Evolutionary conservation across 306 rosid genomes (phyloP).

Genomic region (Arachis hypogaea): DNA sequence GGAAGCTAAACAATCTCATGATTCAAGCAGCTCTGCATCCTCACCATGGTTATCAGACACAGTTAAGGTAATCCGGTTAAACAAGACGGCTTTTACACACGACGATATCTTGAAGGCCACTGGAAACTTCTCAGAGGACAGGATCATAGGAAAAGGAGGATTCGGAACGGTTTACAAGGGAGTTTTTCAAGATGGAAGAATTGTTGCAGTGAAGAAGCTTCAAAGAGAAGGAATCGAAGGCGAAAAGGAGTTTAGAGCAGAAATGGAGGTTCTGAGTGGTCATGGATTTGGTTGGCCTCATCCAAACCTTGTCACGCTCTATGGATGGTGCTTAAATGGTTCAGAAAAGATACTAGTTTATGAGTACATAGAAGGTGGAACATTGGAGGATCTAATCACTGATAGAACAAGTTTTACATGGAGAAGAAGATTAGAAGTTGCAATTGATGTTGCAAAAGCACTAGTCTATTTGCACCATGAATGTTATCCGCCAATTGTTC

Average conservation of each 20-base stretch:
- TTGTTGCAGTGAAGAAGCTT: constrained; percentile 91
- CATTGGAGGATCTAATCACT: constrained; percentile 72
- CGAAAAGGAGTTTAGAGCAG: constrained; percentile 86
- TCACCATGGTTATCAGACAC: constrained; percentile 69
- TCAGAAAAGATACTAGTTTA: constrained; percentile 72
- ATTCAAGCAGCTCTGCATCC: constrained; percentile 62
- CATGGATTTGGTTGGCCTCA: constrained; percentile 90
- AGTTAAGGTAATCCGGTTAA: constrained; percentile 77
- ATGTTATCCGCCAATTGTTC: constrained; percentile 77
- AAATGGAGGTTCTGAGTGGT: constrained; percentile 87
- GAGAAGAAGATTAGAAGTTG: constrained; percentile 65
- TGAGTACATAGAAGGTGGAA: constrained; percentile 92
- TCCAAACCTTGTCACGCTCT: constrained; percentile 91
- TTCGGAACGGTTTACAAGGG: constrained; percentile 90
- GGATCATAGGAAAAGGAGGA: constrained; percentile 90
- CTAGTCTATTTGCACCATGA: constrained; percentile 83
- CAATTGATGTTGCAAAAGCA: constrained; percentile 85
- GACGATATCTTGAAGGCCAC: constrained; percentile 86
- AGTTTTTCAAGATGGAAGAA: constrained; percentile 70
- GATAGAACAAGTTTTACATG: constrained; percentile 63
- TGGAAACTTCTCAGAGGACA: constrained; percentile 70
- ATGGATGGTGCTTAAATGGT: constrained; percentile 84
- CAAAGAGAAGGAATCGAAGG: constrained; percentile 85
- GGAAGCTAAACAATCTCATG: constrained; percentile 49
- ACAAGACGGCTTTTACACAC: constrained; percentile 81